Evolutionary conservation across 768 basidiomycete species (phyloP).

Genomic region (Tricholoma sp.): DNA sequence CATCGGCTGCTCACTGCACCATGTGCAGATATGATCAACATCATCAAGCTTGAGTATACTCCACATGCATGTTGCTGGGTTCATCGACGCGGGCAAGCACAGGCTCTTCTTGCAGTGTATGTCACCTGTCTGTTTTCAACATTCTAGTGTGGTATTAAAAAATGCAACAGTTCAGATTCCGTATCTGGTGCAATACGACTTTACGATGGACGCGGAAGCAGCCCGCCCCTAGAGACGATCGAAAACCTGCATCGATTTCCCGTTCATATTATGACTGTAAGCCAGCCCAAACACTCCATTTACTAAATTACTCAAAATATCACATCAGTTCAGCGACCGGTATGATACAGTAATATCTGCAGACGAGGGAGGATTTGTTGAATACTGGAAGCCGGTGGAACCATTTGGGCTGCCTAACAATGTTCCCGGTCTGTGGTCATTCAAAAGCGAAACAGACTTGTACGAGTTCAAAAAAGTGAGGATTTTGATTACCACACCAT

Average conservation of each 20-base stretch:
- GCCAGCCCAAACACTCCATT: slow-evolving; percentile 22
- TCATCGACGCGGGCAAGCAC: slow-evolving; percentile 82
- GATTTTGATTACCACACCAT: slow-evolving; percentile 4
- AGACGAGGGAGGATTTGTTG: slow-evolving; percentile 91
- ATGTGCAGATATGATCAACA: slow-evolving; percentile 93
- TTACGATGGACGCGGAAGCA: slow-evolving; percentile 89
- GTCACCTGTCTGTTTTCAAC: slow-evolving; percentile 14
- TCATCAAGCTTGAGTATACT: slow-evolving; percentile 81
- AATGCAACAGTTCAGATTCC: slow-evolving; percentile 64
- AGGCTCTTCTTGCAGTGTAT: slow-evolving; percentile 84
- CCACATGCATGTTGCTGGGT: slow-evolving; percentile 96
- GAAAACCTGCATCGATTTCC: slow-evolving; percentile 80
- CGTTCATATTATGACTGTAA: slow-evolving; percentile 86
- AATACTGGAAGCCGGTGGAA: slow-evolving; percentile 92
- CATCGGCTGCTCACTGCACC: background rate
- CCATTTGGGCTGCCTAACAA: slow-evolving; percentile 83
- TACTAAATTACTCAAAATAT: background rate
- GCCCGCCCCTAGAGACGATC: slow-evolving; percentile 69
- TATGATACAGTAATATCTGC: slow-evolving; percentile 92
- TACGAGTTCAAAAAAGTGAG: slow-evolving; percentile 97
- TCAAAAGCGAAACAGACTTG: slow-evolving; percentile 86
- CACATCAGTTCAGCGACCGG: slow-evolving; percentile 80
- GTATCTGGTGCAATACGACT: slow-evolving; percentile 71
- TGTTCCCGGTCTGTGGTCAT: slow-evolving; percentile 79
- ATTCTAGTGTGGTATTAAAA: slow-evolving; percentile 10